Evolutionary conservation across 2,329 filamentous ascomycete genomes (phyloP).

Genomic region (Thermothelomyces thermophilus): DNA sequence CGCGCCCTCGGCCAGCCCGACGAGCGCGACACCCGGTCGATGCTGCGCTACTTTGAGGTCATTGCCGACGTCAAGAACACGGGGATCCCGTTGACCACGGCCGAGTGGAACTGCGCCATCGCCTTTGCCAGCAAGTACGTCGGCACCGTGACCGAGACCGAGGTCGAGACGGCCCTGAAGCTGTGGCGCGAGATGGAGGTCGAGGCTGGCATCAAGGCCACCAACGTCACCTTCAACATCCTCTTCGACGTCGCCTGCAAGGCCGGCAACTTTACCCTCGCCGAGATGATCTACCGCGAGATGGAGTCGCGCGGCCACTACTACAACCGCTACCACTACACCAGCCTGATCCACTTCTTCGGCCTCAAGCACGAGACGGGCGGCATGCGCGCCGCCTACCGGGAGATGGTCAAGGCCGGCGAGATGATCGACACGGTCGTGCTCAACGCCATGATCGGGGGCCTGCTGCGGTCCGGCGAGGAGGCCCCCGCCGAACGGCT

Average conservation of each 20-base stretch:
- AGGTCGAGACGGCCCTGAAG: conserved; percentile 63
- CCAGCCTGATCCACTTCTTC: conserved; percentile 76
- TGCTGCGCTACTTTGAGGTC: conserved; percentile 76
- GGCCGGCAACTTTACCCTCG: conserved; percentile 73
- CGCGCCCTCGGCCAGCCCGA: conserved; percentile 60
- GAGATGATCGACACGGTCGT: conserved; percentile 84
- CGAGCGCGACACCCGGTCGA: conserved; percentile 51
- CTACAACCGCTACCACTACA: conserved; percentile 73
- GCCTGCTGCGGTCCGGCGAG: conserved; percentile 71
- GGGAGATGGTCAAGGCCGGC: conserved; percentile 72
- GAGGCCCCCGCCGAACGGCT: conserved; percentile 69
- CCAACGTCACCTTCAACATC: conserved; percentile 84
- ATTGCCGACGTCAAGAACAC: conserved; percentile 74
- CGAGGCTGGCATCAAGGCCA: conserved; percentile 55
- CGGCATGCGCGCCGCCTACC: conserved; percentile 70
- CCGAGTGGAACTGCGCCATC: conserved; percentile 81
- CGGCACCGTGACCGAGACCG: conserved; percentile 46
- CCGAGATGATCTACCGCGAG: conserved; percentile 77
- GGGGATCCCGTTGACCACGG: conserved; percentile 58
- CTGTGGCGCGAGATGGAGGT: conserved; percentile 90
- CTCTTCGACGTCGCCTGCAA: conserved; percentile 85
- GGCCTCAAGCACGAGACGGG: conserved; percentile 68
- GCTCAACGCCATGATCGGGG: conserved; percentile 78
- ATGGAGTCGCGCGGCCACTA: conserved; percentile 63
- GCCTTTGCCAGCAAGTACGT: conserved; percentile 71